Evolutionary conservation across 2,329 filamentous ascomycete species (phyloP).

Genomic region (Phialophora macrospora): DNA sequence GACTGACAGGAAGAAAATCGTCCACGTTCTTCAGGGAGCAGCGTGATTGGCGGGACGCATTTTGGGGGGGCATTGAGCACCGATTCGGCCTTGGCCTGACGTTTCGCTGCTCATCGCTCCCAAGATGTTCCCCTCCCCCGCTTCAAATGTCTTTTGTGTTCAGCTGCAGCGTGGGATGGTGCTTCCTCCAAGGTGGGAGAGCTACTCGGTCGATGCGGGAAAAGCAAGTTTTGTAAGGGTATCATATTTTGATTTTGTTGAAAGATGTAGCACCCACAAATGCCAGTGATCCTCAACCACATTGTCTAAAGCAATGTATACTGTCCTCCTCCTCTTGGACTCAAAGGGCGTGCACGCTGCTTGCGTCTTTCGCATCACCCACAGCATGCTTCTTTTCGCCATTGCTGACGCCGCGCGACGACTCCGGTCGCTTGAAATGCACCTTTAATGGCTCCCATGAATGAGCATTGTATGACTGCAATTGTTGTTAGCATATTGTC

Average conservation of each 20-base stretch:
- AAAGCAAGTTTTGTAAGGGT: background rate
- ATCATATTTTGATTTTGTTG: background rate
- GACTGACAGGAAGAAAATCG: background rate
- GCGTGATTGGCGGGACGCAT: background rate
- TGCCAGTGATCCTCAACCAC: background rate
- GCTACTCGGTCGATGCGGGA: background rate
- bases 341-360: slow-evolving; percentile 35
- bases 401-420: slow-evolving; percentile 44
- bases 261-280: background rate
- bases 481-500: slow-evolving; percentile 17
- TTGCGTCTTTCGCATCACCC: slow-evolving; percentile 32
- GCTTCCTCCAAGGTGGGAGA: background rate
- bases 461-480: slow-evolving; percentile 71
- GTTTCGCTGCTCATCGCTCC: background rate
- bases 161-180: background rate
- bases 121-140: background rate
- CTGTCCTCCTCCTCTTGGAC: background rate
- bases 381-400: slow-evolving; percentile 19
- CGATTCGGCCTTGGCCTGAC: background rate
- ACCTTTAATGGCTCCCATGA: slow-evolving; percentile 75
- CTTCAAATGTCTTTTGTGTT: background rate
- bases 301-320: background rate
- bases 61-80: background rate
- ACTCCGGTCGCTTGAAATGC: slow-evolving; percentile 63
- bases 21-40: slow-evolving; percentile 1